Evolutionary conservation across 169 alveolate species (phyloP), one percentile per base, ranked within the genome.

Genomic region (Babesia divergens): DNA sequence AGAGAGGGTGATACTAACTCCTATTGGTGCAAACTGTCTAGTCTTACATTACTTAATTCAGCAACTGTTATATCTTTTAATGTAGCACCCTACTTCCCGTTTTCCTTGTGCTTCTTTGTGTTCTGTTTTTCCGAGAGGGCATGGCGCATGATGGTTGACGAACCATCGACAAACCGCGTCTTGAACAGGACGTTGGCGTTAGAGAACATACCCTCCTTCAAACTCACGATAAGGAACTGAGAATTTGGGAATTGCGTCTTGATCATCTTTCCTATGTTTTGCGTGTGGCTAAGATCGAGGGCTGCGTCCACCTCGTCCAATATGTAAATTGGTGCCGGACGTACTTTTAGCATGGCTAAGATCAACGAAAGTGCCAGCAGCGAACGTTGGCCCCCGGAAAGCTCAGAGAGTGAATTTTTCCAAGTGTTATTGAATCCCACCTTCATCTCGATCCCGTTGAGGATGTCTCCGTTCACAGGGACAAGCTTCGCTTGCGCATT

Each of bases 301-400:
- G 99, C 99, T 1, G 99, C 98, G 85, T 98, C 99, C 28, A 98
- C 95, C 85, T 98, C 99, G 91, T 98, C 99, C 43, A 98, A 93
- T 66, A 98, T 97, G 91, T 97, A 97, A 69, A 98, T 90, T 14
- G 99, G 99, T 13, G 99, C 99, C 32, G 99, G 99, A 35, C 97
- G 95, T 64, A 92, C 95, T 75, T 95, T 95, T 60, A 97, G 91
- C 84, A 97, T 90, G 20, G 99, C 98, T 42, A 98, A 82, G 54
- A 97, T 94, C 56, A 96, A 91, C n/a, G 99, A 92, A 20, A 97
- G 91, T 4, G 99, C 99, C 68, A 98, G 92, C 46, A 98, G 91
- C 51, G 99, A 95, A 58, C 98, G 89, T 86, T 97, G 97, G 2
- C 99, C 99, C 35, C 99, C 99, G 32, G 95, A 89, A 26, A 93